These are phyloP conservation scores for Geotrichum phurueaensis DNA, from an alignment of 1,139 yeast genomes.

Conservation along the genomic window DNA sequence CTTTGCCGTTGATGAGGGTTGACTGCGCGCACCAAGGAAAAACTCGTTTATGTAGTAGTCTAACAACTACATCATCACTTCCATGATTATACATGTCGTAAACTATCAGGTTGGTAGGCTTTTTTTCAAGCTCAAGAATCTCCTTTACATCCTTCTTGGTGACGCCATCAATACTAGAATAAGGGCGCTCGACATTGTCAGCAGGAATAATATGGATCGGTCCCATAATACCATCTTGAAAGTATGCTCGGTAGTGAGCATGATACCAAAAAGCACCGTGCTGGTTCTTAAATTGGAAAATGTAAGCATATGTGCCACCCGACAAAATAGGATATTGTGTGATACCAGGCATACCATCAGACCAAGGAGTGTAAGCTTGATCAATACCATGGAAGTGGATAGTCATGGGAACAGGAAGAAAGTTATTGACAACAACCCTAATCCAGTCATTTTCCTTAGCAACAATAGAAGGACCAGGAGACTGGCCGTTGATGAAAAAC, in stretches of 20 bases:
- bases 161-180: slow-evolving; percentile 29
- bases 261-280: slow-evolving; percentile 40
- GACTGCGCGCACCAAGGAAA: slow-evolving; percentile 39
- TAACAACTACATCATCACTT: slow-evolving; percentile 24
- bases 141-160: slow-evolving; percentile 26
- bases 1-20: slow-evolving; percentile 37
- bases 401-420: slow-evolving; percentile 23
- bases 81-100: slow-evolving; percentile 26
- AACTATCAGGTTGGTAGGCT: slow-evolving; percentile 30
- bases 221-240: slow-evolving; percentile 39
- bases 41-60: slow-evolving; percentile 33
- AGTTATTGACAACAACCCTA: slow-evolving; percentile 32
- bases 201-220: slow-evolving; percentile 10
- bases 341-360: slow-evolving; percentile 39
- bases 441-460: slow-evolving; percentile 39
- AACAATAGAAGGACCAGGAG: slow-evolving; percentile 37
- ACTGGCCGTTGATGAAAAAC: slow-evolving; percentile 33
- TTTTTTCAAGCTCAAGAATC: slow-evolving; percentile 28
- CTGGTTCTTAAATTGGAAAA: slow-evolving; percentile 33
- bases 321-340: slow-evolving; percentile 35
- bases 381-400: slow-evolving; percentile 38
- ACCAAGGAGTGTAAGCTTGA: slow-evolving; percentile 37
- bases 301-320: slow-evolving; percentile 33
- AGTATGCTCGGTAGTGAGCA: slow-evolving; percentile 38
- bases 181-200: slow-evolving; percentile 6